Evolutionary conservation across 345 rosid genomes (phyloP).

Genomic region (Corymbia maculata): DNA sequence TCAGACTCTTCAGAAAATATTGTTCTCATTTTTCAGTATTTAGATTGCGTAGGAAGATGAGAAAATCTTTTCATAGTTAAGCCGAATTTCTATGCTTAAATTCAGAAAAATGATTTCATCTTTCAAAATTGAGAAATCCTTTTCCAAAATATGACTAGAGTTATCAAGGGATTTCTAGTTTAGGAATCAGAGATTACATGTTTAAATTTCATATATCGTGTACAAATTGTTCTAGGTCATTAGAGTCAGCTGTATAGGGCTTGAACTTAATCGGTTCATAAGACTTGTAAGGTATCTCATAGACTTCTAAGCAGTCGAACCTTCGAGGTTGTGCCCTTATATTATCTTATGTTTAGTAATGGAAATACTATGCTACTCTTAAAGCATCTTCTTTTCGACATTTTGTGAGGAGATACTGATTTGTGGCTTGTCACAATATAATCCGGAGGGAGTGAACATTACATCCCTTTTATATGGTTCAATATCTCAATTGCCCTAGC

Average conservation of each 20-base stretch:
- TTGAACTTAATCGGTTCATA: fast-evolving
- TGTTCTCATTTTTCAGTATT: not conserved
- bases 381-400: too few relatives aligned
- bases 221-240: not conserved
- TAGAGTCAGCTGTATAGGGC: not conserved
- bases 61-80: not conserved
- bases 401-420: too few relatives aligned
- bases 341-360: too few relatives aligned
- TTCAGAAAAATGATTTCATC: not conserved
- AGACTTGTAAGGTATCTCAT: not conserved
- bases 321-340: too few relatives aligned
- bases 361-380: too few relatives aligned
- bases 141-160: not conserved
- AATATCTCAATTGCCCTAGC: not conserved
- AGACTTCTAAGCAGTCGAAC: not conserved
- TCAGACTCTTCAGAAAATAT: not conserved
- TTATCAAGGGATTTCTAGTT: not conserved
- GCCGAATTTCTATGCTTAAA: not conserved
- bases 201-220: not conserved
- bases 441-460: not conserved
- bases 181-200: not conserved
- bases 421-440: not conserved
- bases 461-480: not conserved
- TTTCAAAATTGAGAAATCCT: not conserved
- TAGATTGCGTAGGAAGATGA: not conserved